Percentiles rank a stretch among this genome's conserved stretches.
These are phyloP conservation scores for Ustilago sp. DNA, from an alignment of 1,284 basidiomycete species.

Conservation along the genomic window DNA sequence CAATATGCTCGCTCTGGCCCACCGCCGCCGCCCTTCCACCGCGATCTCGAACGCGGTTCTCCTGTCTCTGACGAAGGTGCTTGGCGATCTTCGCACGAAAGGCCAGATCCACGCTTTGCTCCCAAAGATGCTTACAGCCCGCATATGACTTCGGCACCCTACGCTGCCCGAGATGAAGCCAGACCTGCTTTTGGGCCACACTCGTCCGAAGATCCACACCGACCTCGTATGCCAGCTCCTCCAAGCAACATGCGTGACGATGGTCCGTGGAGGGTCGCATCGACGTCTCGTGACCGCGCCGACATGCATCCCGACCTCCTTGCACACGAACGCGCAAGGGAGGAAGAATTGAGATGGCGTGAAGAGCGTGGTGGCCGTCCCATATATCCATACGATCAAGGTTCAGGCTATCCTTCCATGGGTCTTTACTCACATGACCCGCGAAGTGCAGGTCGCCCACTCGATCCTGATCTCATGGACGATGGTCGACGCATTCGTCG, in stretches of 20 bases:
- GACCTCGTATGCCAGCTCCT: conserved; percentile 31
- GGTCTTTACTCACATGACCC: conserved; percentile 17
- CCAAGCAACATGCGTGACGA: conserved; percentile 18
- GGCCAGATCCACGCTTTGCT: conserved; percentile 23
- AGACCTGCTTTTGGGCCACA: conserved; percentile 24
- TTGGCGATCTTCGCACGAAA: conserved; percentile 28
- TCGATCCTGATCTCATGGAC: conserved; percentile 23
- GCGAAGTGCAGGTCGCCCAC: conserved; percentile 11
- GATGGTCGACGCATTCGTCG: conserved; percentile 30
- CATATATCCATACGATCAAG: conserved; percentile 21
- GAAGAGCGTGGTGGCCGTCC: conserved; percentile 22
- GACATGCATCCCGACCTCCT: conserved; percentile 21
- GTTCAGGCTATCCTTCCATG: conserved; percentile 10
- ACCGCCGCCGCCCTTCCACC: conserved; percentile 20
- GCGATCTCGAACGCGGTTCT: conserved; percentile 19
- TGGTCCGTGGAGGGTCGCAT: conserved; percentile 21
- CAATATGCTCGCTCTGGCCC: conserved; percentile 15
- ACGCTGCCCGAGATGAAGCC: conserved; percentile 19
- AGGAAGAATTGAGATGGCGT: conserved; percentile 30
- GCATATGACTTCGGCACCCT: conserved; percentile 12
- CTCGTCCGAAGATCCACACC: conserved; percentile 22
- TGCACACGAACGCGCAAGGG: conserved; percentile 26
- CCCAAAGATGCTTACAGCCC: conserved; percentile 32
- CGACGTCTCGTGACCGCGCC: conserved; percentile 16
- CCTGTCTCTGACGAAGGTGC: conserved; percentile 23